A percentile compares a stretch with the other conserved stretches of the same genome.
Evolutionary conservation across 2,329 filamentous ascomycete species (phyloP).

Genomic region (Metarhizium guizhouense): DNA sequence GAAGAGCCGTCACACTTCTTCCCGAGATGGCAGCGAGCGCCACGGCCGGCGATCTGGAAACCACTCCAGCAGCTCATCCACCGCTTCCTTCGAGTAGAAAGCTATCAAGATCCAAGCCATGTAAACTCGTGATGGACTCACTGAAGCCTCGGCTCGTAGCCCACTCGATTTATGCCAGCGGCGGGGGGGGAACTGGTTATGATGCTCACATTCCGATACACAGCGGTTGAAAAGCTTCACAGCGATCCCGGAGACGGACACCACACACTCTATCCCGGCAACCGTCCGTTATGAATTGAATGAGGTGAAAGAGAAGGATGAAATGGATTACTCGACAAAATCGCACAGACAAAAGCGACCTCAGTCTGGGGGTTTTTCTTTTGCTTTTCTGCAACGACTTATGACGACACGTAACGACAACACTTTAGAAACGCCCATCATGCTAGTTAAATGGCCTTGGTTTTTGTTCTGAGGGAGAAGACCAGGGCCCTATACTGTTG

Average conservation of each 20-base stretch:
- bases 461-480: background rate
- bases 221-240: slow-evolving; percentile 31
- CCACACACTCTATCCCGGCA: slow-evolving; percentile 11
- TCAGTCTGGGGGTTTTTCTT: background rate
- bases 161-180: background rate
- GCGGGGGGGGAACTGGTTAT: background rate
- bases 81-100: slow-evolving; percentile 46
- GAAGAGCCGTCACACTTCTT: slow-evolving; percentile 44
- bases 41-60: slow-evolving; percentile 43
- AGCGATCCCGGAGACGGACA: slow-evolving; percentile 23
- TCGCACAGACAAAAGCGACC: slow-evolving; percentile 3
- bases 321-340: background rate
- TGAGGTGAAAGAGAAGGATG: slow-evolving; percentile 1
- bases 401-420: slow-evolving; percentile 17
- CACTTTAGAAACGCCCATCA: slow-evolving; percentile 9
- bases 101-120: background rate
- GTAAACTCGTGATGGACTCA: background rate
- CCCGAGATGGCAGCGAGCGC: slow-evolving; percentile 34
- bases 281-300: slow-evolving; percentile 7
- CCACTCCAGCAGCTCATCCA: slow-evolving; percentile 56
- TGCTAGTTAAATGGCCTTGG: slow-evolving; percentile 4
- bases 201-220: slow-evolving; percentile 8
- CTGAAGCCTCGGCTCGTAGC: background rate
- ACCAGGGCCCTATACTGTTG: background rate
- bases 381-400: slow-evolving; percentile 15